Evolutionary conservation across 2,329 filamentous ascomycete species (phyloP), one percentile per base, ranked within the genome.

Genomic region (Penicillium sp.): DNA sequence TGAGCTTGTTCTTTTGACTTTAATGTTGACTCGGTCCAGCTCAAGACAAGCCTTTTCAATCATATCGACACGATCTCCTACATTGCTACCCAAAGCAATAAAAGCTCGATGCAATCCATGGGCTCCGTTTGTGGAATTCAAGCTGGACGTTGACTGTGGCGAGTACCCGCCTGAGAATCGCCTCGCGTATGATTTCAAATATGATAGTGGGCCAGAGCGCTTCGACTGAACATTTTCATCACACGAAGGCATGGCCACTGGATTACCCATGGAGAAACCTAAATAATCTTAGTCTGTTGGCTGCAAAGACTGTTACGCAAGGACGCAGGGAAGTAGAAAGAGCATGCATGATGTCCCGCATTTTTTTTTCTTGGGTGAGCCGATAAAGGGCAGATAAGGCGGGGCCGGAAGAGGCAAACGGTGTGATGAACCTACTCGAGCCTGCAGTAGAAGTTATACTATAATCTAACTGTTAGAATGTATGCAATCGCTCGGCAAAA

Each of bases 41-140:
- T 89, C 85, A 45, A 80, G 81, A 72, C 92, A 93, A 0, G 95
- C 93, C 67, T 83, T 81, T 74, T 97, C 92, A 63, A 99, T 96
- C 84, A 89, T 90, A 43, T 82, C 84, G 51, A 96, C 83, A 43
- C 93, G 88, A 71, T 98, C 88, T 4, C 93, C 93, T 51, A 98
- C 76, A 74, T 99, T 99, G 77, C 93, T 96, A 1, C 95, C 95
- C 7, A 99, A 80, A 8, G 93, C 95, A 67, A 99, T 86, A 72
- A 91, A 96, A 0, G 90, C 92, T 53, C 75, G 74, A 61, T 77
- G 78, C 48, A 42, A 44, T 9, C 11, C 48, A 27, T 45, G 50
- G 33, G 33, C 44, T 50, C 31, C 47, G 19, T 48, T 53, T 26
- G 50, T 49, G 29, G 54, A 27, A 42, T 49, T 49, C 64, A 62